phyloP scores from a whole-genome alignment of 306 rosid genomes.

The Gastrolobium villosum region DNA sequence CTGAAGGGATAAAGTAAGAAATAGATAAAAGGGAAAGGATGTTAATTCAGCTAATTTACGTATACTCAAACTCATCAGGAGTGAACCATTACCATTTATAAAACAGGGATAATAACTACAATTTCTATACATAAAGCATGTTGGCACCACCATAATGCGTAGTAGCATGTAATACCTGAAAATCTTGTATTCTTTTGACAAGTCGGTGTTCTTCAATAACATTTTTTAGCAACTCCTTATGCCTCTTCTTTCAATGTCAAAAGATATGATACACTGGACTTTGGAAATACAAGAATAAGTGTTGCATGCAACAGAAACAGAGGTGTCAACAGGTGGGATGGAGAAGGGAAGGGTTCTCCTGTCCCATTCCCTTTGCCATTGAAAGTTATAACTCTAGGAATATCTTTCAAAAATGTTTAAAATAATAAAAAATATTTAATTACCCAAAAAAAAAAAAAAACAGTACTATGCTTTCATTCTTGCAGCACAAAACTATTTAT shows the following conservation, averaged over 20 bases:
- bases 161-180: constrained; percentile 65
- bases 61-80: not conserved
- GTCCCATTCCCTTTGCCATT: not conserved
- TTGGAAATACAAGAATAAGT: not conserved
- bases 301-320: not conserved
- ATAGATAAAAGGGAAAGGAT: not conserved
- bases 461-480: no score
- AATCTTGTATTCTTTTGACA: constrained; percentile 77
- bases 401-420: not conserved
- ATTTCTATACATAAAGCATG: constrained; percentile 31
- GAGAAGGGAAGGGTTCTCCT: not conserved
- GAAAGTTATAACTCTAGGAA: not conserved
- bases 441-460: not conserved
- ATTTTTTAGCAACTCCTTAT: constrained; percentile 67
- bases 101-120: constrained; percentile 21
- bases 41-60: not conserved
- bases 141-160: not conserved
- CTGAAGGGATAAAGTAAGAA: not conserved
- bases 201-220: constrained; percentile 79
- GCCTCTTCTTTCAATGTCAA: constrained; percentile 64
- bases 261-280: not conserved
- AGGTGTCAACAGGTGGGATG: not conserved
- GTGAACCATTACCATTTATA: constrained; percentile 1
- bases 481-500: no score
- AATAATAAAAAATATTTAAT: not conserved